Conservation (phyloP, 768 basidiomycete genomes). For the Daedalea quercina region DNA sequence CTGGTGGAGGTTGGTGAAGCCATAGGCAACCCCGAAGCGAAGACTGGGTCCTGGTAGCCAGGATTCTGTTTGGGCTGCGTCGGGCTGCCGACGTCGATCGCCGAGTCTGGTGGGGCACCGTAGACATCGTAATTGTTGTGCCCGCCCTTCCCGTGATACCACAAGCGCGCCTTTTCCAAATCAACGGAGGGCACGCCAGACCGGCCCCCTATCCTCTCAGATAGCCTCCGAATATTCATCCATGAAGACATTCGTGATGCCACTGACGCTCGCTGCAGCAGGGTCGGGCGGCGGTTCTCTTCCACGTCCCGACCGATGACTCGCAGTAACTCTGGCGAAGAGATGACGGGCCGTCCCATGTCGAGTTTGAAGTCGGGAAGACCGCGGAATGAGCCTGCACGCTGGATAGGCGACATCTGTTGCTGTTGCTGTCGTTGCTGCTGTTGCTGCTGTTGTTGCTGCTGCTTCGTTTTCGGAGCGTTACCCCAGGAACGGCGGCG, state of each 20-base stretch:
- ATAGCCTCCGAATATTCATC: conserved; percentile 25
- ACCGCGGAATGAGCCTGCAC: conserved; percentile 20
- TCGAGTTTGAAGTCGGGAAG: conserved; percentile 5
- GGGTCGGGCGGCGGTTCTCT: background rate
- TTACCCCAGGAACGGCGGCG: conserved; percentile 13
- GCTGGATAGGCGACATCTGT: conserved; percentile 2
- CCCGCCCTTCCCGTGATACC: conserved; percentile 27
- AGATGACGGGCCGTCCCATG: conserved; percentile 6
- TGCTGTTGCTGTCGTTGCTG: too few species aligned
- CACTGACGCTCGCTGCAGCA: background rate
- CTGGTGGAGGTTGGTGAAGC: background rate
- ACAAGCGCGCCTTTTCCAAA: conserved; percentile 25
- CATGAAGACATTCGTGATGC: conserved; percentile 28
- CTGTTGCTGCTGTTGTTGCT: too few species aligned
- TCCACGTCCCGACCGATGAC: background rate
- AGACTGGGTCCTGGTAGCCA: conserved; percentile 15
- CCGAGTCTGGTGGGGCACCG: background rate
- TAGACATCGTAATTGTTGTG: background rate
- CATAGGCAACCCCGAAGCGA: conserved; percentile 5
- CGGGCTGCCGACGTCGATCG: background rate
- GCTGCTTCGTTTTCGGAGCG: background rate
- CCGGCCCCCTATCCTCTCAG: conserved; percentile 15
- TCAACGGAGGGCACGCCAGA: conserved; percentile 5
- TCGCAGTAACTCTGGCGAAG: conserved; percentile 7
- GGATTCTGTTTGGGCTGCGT: conserved; percentile 9